Evolutionary conservation across 768 basidiomycete species (phyloP).

Genomic region (Podaxis sp.): DNA sequence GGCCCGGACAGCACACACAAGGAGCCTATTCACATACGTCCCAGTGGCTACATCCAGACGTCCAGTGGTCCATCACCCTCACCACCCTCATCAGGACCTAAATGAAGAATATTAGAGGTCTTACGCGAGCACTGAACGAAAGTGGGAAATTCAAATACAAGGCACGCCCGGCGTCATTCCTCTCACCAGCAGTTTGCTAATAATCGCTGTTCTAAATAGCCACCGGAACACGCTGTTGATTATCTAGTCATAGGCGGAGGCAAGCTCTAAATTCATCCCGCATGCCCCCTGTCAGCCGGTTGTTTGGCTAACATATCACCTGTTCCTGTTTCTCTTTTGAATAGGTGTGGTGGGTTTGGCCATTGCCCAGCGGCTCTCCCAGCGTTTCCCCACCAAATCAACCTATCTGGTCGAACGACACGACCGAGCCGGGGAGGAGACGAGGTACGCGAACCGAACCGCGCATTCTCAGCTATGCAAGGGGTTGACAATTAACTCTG

Average conservation of each 20-base stretch:
- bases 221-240: constrained; percentile 72
- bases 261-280: constrained; percentile 18
- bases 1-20: background rate
- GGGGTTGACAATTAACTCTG: background rate
- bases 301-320: background rate
- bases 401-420: constrained; percentile 84
- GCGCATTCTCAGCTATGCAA: background rate
- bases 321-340: background rate
- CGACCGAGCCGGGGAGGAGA: constrained; percentile 75
- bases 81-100: background rate
- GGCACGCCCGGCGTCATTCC: constrained; percentile 29
- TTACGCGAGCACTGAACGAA: constrained; percentile 59
- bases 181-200: background rate
- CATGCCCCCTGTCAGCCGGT: background rate
- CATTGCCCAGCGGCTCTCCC: constrained; percentile 69
- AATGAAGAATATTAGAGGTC: constrained; percentile 40
- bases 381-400: constrained; percentile 59
- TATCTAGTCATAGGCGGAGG: constrained; percentile 89
- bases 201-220: constrained; percentile 26
- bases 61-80: background rate
- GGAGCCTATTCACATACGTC: background rate
- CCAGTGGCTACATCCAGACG: background rate
- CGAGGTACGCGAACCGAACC: constrained; percentile 43
- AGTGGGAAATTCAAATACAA: constrained; percentile 57
- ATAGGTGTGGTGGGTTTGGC: constrained; percentile 86